phyloP scores from a whole-genome alignment of 2,329 filamentous ascomycete species.

The Penicillium sp. region DNA sequence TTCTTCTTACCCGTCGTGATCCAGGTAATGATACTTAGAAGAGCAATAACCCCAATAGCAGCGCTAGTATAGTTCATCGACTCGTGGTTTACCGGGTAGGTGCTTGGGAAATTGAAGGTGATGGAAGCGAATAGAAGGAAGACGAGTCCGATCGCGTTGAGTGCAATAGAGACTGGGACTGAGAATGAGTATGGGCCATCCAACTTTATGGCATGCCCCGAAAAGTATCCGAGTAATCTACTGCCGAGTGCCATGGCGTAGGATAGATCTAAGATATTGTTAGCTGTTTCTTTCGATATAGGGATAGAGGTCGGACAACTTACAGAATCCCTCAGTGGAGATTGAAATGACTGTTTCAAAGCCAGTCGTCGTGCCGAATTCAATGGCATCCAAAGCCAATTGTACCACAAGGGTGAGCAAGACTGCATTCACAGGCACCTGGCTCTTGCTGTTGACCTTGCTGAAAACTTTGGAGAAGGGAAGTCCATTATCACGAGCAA shows the following conservation, averaged over 20 bases:
- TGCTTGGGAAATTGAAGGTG: slow-evolving; percentile 57
- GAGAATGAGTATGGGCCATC: slow-evolving; percentile 43
- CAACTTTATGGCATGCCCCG: slow-evolving; percentile 38
- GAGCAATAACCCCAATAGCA: slow-evolving; percentile 55
- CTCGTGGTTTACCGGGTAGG: slow-evolving; percentile 51
- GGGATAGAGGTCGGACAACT: slow-evolving; percentile 12
- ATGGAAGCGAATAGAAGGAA: slow-evolving; percentile 57
- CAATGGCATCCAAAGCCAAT: slow-evolving; percentile 55
- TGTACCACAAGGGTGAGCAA: slow-evolving; percentile 50
- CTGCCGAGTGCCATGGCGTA: slow-evolving; percentile 57
- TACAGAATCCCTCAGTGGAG: slow-evolving; percentile 58
- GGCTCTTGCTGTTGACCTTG: slow-evolving; percentile 47
- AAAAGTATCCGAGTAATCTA: slow-evolving; percentile 50
- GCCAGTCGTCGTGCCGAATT: slow-evolving; percentile 56
- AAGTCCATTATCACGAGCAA: slow-evolving; percentile 53
- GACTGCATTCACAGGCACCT: slow-evolving; percentile 53
- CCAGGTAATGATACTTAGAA: slow-evolving; percentile 54
- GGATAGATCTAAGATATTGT: slow-evolving; percentile 49
- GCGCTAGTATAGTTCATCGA: slow-evolving; percentile 62
- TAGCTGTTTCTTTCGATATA: background rate
- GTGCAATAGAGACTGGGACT: slow-evolving; percentile 43
- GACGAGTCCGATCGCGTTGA: slow-evolving; percentile 53
- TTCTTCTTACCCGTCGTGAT: slow-evolving; percentile 50
- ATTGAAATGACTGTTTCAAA: slow-evolving; percentile 59
- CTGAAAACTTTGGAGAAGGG: slow-evolving; percentile 51